These are phyloP conservation scores for Lactuca sativa DNA, from an alignment of 129 eudicot species.

Conservation along the genomic window DNA sequence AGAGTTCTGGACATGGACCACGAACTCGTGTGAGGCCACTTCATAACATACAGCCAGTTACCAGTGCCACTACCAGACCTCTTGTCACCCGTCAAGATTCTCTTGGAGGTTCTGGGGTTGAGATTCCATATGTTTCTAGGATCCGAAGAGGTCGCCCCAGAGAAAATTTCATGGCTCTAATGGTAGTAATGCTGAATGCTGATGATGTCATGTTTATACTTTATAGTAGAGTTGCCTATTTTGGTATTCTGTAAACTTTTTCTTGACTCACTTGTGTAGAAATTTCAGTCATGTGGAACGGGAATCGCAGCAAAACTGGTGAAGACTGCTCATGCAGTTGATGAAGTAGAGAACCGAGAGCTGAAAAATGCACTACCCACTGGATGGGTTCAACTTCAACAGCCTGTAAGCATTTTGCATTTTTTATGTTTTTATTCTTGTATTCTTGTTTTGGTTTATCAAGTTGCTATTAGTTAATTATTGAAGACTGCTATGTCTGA, in stretches of 20 bases:
- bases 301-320: conserved; percentile 42
- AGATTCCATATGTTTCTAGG: conserved; percentile 86
- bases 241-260: neutral
- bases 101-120: conserved; percentile 91
- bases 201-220: neutral
- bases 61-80: conserved; percentile 25
- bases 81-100: conserved; percentile 82
- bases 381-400: conserved; percentile 50
- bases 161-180: conserved; percentile 65
- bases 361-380: conserved; percentile 32
- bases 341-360: conserved; percentile 38
- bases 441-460: conserved; percentile 11
- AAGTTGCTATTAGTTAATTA: neutral
- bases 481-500: neutral
- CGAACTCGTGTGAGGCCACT: conserved; percentile 37
- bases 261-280: conserved; percentile 37
- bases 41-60: conserved; percentile 46
- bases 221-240: too few relatives aligned
- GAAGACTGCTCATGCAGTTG: conserved; percentile 43
- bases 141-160: conserved; percentile 92
- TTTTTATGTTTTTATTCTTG: conserved; percentile 18
- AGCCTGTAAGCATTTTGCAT: conserved; percentile 55
- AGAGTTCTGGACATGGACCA: conserved; percentile 42
- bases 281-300: conserved; percentile 53
- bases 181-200: conserved; percentile 46